Evolutionary conservation across 1,284 basidiomycete species (phyloP).

Genomic region (Trichosporon ovoides): DNA sequence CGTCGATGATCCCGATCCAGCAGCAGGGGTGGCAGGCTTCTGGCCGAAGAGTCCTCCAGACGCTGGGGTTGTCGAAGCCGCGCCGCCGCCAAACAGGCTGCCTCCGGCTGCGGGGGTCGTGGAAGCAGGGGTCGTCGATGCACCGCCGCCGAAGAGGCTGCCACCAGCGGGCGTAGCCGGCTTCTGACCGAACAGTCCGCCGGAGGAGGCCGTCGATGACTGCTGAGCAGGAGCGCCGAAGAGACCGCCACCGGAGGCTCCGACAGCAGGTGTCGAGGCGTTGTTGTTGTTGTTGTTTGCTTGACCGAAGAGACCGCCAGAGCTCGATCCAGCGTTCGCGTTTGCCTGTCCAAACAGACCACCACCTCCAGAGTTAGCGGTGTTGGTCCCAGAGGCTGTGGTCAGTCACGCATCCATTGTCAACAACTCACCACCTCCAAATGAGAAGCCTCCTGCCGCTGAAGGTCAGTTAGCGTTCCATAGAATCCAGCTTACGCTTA

Average conservation of each 20-base stretch:
- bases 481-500: constrained; percentile 12
- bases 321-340: background rate
- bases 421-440: constrained; percentile 14
- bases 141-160: constrained; percentile 28
- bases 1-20: constrained; percentile 1
- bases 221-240: constrained; percentile 14
- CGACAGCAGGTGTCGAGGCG: too few species aligned
- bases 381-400: constrained; percentile 11
- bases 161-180: constrained; percentile 20
- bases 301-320: background rate
- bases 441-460: constrained; percentile 16
- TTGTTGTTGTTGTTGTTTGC: background rate
- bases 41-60: constrained; percentile 13
- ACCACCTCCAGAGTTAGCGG: constrained; percentile 11
- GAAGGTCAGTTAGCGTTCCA: constrained; percentile 1
- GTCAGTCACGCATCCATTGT: background rate
- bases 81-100: constrained; percentile 28
- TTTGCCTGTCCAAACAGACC: background rate
- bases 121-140: constrained; percentile 15
- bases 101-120: constrained; percentile 22
- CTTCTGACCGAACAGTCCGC: constrained; percentile 17
- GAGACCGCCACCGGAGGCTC: constrained; percentile 2
- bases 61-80: constrained; percentile 10
- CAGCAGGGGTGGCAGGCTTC: constrained; percentile 13
- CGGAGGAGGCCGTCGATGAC: constrained; percentile 34